Base-by-base conservation (phyloP, 129 eudicot species). In the Erigeron canadensis region DNA sequence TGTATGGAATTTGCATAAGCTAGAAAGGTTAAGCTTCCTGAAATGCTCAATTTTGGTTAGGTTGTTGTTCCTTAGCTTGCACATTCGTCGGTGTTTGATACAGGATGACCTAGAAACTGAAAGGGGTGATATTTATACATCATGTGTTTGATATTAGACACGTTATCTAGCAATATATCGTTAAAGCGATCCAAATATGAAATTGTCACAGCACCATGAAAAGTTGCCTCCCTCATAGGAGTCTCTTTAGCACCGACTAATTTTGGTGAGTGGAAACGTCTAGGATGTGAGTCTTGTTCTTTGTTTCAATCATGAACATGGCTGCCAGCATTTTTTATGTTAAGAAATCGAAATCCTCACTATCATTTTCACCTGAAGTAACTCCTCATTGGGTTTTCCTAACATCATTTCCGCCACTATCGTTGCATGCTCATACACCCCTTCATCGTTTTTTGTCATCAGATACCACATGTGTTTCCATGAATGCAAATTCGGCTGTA, bases 271-370 rank as follows among this genome's bases (percentile, higher is more conserved):
- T 84, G 88, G 54, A 86, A 73, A 12, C 71, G 60, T 18, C 23
- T 61, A 11, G 75, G 83, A 79, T 71, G 18, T 81, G 73, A 5
- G 69, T 84, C 83, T 79, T 38, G 53, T 84, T 86, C 58, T 63
- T 79, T 28, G 72, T 73, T 61, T 86, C 86, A 4, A 84, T 61
- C 28, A 70, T 78, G 60, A 84, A 86, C 80, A 84, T 69, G 22
- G 81, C 73, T 6, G 86, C 86, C 7, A 88, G 86, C 79, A 86
- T 75, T 53, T 57, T 86, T 55, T 84, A 81, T 0, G 83, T 67
- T 62, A 66, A 86, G 58, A 81, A 86, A 75, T 85, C 81, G 43
- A 86, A 86, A 74, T 86, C 88, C 80, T 86, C 91, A 8, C 78
- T 74, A 82, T 86, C 88, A 84, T 86, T 0, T 79, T 76, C 23